Percentiles rank a stretch among this genome's conserved stretches.
phyloP scores from a whole-genome alignment of 495 filamentous ascomycete genomes.

The Trichoderma parareesei region DNA sequence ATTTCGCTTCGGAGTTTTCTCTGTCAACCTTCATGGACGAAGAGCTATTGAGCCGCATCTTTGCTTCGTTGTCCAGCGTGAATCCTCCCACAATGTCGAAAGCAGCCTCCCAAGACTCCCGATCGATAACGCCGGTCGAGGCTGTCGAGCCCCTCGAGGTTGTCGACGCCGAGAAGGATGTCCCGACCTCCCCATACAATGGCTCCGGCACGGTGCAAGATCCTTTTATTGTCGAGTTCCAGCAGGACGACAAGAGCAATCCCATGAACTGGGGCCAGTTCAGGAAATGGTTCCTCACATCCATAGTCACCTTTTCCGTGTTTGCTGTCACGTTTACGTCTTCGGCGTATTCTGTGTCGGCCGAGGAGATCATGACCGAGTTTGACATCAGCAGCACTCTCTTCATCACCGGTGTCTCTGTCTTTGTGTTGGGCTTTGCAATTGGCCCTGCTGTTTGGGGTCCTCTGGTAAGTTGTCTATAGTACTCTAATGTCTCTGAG shows the following conservation, averaged over 20 bases:
- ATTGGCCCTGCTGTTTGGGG: constrained; percentile 35
- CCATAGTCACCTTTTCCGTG: constrained; percentile 47
- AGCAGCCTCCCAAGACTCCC: too few species aligned
- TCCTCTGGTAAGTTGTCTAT: constrained; percentile 13
- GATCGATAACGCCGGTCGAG: too few species aligned
- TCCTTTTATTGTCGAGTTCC: constrained; percentile 2
- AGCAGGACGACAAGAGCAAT: not conserved
- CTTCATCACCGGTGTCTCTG: constrained; percentile 30
- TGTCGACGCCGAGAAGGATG: too few species aligned
- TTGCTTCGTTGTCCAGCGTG: too few species aligned
- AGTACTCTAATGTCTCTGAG: not conserved
- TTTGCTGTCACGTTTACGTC: constrained; percentile 50
- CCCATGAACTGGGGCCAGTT: not conserved
- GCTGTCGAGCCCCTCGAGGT: too few species aligned
- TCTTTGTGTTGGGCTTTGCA: constrained; percentile 36
- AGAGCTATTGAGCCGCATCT: too few species aligned
- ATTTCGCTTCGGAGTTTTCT: too few species aligned
- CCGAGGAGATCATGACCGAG: constrained; percentile 24
- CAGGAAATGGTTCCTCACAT: constrained; percentile 48
- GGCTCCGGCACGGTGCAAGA: not conserved
- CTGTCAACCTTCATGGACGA: too few species aligned
- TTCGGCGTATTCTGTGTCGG: constrained; percentile 32
- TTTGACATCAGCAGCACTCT: constrained; percentile 36
- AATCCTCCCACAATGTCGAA: too few species aligned
- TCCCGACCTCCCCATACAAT: not conserved